Conservation (phyloP, 441 rosid genomes). For the Rhodomyrtus psidioides region DNA sequence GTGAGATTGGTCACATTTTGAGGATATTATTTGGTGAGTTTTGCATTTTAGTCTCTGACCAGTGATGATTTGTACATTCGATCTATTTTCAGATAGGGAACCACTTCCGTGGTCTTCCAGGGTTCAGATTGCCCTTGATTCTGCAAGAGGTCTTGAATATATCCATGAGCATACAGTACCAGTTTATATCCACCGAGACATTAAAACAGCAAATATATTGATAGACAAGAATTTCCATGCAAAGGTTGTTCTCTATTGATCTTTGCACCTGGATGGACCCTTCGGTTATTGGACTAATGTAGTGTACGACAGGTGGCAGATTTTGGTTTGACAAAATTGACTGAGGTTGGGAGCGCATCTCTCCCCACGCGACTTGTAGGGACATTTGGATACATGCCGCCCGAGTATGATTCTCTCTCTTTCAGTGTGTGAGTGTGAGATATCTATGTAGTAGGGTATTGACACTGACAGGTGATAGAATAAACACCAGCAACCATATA, state of each 20-base stretch:
- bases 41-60: background rate
- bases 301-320: conserved; percentile 68
- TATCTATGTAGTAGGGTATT: background rate
- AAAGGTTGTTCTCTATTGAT: conserved; percentile 43
- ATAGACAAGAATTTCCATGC: conserved; percentile 78
- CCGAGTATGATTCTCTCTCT: conserved; percentile 52
- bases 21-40: background rate
- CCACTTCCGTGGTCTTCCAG: conserved; percentile 74
- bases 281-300: background rate
- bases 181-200: conserved; percentile 92
- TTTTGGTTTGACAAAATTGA: conserved; percentile 86
- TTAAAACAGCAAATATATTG: conserved; percentile 89
- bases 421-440: too few species aligned
- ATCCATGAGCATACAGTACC: conserved; percentile 98
- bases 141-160: conserved; percentile 97
- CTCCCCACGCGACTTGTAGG: conserved; percentile 85
- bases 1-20: conserved; percentile 25
- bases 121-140: conserved; percentile 96
- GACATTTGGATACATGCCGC: conserved; percentile 99
- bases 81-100: conserved; percentile 51
- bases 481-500: background rate
- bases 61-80: conserved; percentile 2
- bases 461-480: background rate
- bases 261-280: background rate
- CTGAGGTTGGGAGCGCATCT: conserved; percentile 70